Conservation (phyloP, 805 yeast species). For the Blastobotrys americana region DNA sequence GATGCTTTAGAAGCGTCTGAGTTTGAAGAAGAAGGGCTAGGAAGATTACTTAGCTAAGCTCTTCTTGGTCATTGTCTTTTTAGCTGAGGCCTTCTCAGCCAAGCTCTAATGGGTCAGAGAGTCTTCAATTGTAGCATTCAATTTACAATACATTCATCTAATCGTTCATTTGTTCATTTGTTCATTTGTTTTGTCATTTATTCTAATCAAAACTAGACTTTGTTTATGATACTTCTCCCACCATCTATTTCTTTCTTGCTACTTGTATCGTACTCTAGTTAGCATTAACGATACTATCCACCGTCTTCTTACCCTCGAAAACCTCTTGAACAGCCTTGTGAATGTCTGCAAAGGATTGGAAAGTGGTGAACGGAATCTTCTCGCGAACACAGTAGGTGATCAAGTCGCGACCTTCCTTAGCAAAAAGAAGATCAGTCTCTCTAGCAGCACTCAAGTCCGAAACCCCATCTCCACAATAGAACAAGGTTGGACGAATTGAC, state of each 20-base stretch:
- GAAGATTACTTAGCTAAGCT: slow-evolving; percentile 16
- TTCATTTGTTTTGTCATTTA: not conserved
- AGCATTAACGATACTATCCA: slow-evolving; percentile 15
- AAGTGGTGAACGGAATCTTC: slow-evolving; percentile 76
- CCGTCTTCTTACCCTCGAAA: slow-evolving; percentile 35
- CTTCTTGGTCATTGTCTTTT: no score
- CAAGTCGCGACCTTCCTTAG: slow-evolving; percentile 86
- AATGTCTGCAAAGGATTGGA: slow-evolving; percentile 70
- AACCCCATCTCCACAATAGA: slow-evolving; percentile 98
- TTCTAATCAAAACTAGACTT: not conserved
- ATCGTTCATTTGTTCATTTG: not conserved
- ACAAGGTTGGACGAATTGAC: slow-evolving; percentile 52
- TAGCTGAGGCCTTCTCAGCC: no score
- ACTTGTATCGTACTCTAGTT: slow-evolving; percentile 1
- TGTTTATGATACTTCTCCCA: no score
- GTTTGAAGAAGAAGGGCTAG: slow-evolving; percentile 40
- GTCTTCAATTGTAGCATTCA: not conserved
- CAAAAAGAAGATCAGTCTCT: slow-evolving; percentile 89
- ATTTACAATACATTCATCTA: not conserved
- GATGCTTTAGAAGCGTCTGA: slow-evolving; percentile 81
- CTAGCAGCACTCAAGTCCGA: slow-evolving; percentile 91
- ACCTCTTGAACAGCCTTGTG: slow-evolving; percentile 52
- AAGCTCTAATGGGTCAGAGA: not conserved
- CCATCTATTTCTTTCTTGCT: not conserved
- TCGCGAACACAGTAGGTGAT: slow-evolving; percentile 77